Conservation (phyloP, 2,329 filamentous ascomycete species). For the Alternaria arborescens region DNA sequence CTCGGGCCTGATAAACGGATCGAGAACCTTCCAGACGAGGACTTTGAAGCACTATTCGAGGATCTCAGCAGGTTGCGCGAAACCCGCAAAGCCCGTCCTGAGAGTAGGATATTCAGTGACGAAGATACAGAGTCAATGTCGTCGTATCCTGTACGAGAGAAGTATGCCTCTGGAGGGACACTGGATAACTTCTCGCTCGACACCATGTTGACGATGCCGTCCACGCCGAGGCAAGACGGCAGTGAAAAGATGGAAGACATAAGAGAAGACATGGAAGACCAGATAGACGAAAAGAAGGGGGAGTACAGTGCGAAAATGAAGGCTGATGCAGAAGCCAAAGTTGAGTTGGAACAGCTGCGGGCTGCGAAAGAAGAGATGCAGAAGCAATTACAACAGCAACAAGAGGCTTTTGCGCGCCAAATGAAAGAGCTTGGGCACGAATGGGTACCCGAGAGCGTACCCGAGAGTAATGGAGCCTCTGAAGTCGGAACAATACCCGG, state of each 20-base stretch:
- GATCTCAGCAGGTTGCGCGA: constrained; percentile 90
- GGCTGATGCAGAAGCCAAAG: constrained; percentile 74
- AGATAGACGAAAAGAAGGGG: constrained; percentile 84
- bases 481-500: constrained; percentile 17
- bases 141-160: constrained; percentile 88
- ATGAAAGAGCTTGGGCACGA: constrained; percentile 71
- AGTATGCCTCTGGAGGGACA: constrained; percentile 93
- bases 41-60: constrained; percentile 91
- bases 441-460: constrained; percentile 63
- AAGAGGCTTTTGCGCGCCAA: constrained; percentile 83
- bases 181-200: constrained; percentile 96
- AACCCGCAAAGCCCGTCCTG: constrained; percentile 74
- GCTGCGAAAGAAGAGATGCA: constrained; percentile 89
- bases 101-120: constrained; percentile 66
- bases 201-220: constrained; percentile 91
- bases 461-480: constrained; percentile 52
- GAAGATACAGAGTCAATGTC: constrained; percentile 87
- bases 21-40: constrained; percentile 87
- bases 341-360: constrained; percentile 81
- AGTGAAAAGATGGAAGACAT: constrained; percentile 78
- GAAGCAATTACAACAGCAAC: constrained; percentile 81
- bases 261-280: constrained; percentile 82
- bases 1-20: constrained; percentile 93
- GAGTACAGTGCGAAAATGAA: constrained; percentile 82
- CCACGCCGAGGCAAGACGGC: constrained; percentile 83